A percentile compares a stretch with the other conserved stretches of the same genome.
These are phyloP conservation scores for Diaporthe sp. DNA, from an alignment of 2,329 filamentous ascomycete species.

Conservation along the genomic window DNA sequence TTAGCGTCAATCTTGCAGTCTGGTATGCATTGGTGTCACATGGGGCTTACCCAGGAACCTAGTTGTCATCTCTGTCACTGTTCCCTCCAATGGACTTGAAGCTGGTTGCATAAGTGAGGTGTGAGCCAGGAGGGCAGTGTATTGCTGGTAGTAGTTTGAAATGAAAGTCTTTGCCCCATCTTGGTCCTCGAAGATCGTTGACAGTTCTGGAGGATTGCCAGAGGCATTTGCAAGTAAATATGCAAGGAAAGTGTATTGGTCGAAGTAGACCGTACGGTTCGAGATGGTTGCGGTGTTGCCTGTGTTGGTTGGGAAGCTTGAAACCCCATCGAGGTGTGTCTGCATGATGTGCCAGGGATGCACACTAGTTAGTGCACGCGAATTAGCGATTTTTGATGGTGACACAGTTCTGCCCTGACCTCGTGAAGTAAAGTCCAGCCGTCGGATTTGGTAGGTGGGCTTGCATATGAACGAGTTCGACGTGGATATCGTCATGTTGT, in stretches of 20 bases:
- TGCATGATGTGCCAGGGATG: not conserved
- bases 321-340: rapidly evolving
- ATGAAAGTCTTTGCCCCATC: not conserved
- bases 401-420: not conserved
- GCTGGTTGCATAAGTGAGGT: not conserved
- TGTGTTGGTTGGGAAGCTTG: rapidly evolving
- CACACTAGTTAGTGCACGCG: not conserved
- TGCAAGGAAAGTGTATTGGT: not conserved
- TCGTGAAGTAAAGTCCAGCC: not conserved
- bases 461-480: not conserved
- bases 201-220: not conserved
- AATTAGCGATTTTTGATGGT: not conserved
- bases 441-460: not conserved
- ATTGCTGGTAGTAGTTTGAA: not conserved
- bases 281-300: not conserved
- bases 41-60: not conserved
- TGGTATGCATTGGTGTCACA: too few relatives aligned
- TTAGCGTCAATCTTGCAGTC: too few relatives aligned
- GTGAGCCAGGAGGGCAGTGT: not conserved
- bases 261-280: not conserved
- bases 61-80: not conserved
- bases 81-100: too few relatives aligned
- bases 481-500: not conserved
- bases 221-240: not conserved
- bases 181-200: not conserved